Conservation (phyloP, 2,329 filamentous ascomycete species). For the Botrytis hyacinthi region DNA sequence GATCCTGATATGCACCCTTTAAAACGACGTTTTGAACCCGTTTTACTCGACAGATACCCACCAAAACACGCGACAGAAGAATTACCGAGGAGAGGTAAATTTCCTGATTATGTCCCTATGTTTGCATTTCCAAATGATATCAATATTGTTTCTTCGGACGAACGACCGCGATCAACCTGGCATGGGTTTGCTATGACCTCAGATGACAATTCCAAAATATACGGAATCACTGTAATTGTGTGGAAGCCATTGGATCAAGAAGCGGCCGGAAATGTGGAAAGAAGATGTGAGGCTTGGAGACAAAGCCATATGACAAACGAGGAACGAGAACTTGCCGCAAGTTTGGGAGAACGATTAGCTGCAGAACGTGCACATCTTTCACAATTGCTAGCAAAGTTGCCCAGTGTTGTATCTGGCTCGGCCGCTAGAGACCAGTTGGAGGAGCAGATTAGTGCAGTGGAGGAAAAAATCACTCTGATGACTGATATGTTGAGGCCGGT, state of each 20-base stretch:
- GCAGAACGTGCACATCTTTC: constrained; percentile 87
- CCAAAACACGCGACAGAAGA: constrained; percentile 80
- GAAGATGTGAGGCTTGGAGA: constrained; percentile 79
- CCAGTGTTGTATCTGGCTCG: constrained; percentile 76
- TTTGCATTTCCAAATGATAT: constrained; percentile 24
- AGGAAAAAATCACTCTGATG: constrained; percentile 97
- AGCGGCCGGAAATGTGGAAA: constrained; percentile 80
- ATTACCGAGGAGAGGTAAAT: constrained; percentile 73
- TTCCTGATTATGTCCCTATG: constrained; percentile 88
- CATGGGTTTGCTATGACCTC: constrained; percentile 98
- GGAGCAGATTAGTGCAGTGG: constrained; percentile 90
- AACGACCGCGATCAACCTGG: constrained; percentile 89
- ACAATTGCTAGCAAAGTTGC: constrained; percentile 78
- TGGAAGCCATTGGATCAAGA: constrained; percentile 85
- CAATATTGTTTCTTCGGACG: constrained; percentile 22
- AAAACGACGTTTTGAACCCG: constrained; percentile 90
- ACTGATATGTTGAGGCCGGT: constrained; percentile 90
- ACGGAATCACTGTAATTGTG: constrained; percentile 86
- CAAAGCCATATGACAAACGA: constrained; percentile 85
- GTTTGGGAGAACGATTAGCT: constrained; percentile 83
- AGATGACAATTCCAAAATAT: constrained; percentile 85
- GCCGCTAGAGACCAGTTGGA: constrained; percentile 79
- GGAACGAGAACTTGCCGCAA: constrained; percentile 88
- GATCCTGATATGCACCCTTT: constrained; percentile 94
- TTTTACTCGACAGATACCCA: constrained; percentile 92